Base-by-base conservation (phyloP, 164 flowering plant species). In the Malania oleifera region DNA sequence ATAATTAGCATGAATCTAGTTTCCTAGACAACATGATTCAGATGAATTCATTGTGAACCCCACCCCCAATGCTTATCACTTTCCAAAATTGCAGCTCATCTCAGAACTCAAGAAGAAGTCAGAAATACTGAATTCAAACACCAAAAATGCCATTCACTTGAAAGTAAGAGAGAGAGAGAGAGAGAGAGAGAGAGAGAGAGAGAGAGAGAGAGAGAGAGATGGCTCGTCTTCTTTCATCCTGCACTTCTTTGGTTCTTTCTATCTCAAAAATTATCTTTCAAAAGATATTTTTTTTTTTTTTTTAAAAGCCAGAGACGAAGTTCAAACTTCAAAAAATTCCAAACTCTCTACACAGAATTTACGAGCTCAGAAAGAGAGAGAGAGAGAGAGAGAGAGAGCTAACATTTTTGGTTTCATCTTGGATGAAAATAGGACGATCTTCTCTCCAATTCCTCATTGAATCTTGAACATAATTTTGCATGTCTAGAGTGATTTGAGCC, bases 371-470 rank as follows among this genome's bases (percentile, higher is more conserved):
- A n/a, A n/a, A 43, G 22, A 43, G 7, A 8, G 50, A 46, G 26
- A 46, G 12, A 66, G 67, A 72, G 69, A 63, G 61, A 49, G 64
- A 64, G 64, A 72, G 58, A 51, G 47, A 53, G 52, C 82, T 68
- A 22, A 93, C 98, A 68, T 70, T 73, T 77, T 90, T 93, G 31
- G 96, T 57, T 68, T 84, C 83, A 57, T 87, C 87, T 75, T 89
- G 98, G 17, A 93, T 76, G 80, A 72, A 82, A 52, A 87, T 69
- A 28, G 80, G 84, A 47, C 58, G 71, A 62, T 83, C 75, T 25
- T 78, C 79, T 3, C 55, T 75, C 98, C 98, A 93, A 14, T 34
- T 64, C 0, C 34, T 60, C 93, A 90, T 84, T 3, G 95, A 70
- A 63, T 72, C 62, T 44, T 70, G 70, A 5, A 87, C 80, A 72